Conservation (phyloP, 1,284 basidiomycete species). For the Ustilago tritici region DNA sequence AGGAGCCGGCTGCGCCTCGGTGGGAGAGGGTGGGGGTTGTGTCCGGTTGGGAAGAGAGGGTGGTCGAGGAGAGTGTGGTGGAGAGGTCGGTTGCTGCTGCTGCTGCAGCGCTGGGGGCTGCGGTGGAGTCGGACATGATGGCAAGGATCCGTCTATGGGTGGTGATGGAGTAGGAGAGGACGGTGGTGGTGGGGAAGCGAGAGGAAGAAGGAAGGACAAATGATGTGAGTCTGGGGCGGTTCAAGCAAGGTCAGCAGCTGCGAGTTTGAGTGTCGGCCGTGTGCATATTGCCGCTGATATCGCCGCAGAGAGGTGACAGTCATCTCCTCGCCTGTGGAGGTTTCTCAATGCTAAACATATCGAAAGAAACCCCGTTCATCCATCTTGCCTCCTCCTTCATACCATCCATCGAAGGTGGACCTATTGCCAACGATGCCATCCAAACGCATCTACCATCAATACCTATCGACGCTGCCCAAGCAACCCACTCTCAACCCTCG, state of each 20-base stretch:
- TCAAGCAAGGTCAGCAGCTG: not conserved
- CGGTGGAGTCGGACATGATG: constrained; percentile 9
- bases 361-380: not conserved
- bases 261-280: not conserved
- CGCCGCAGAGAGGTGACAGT: not conserved
- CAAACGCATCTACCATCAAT: constrained; percentile 13
- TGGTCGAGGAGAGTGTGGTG: constrained; percentile 10
- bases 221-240: not conserved
- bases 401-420: not conserved
- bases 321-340: not conserved
- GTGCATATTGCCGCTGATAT: not conserved
- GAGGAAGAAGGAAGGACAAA: not conserved
- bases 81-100: constrained; percentile 19
- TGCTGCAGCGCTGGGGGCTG: constrained; percentile 11
- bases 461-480: constrained; percentile 6
- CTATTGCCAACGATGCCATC: constrained; percentile 13
- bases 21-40: constrained; percentile 35
- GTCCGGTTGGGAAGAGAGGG: constrained; percentile 7
- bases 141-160: not conserved
- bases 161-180: not conserved
- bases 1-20: constrained; percentile 31
- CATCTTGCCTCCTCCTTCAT: not conserved
- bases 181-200: not conserved
- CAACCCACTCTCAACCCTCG: constrained; percentile 1
- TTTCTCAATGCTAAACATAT: not conserved